Base-by-base conservation (phyloP, 2,329 filamentous ascomycete genomes). In the Botrytis porri region DNA sequence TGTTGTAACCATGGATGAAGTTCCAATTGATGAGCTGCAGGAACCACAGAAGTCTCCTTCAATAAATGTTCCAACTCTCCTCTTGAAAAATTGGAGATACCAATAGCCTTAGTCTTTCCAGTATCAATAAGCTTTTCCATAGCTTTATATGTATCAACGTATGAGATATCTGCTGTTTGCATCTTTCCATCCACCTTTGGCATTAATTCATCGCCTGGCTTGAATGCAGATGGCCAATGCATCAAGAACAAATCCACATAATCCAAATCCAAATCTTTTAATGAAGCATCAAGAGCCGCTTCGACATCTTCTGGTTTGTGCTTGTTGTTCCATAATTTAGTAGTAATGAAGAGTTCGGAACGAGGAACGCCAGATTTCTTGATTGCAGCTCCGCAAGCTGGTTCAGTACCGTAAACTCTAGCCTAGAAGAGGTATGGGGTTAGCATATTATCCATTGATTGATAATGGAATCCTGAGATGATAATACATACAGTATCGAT, bases 151-250 rank as follows among this genome's bases (percentile, higher is more conserved):
- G 92, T 93, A 73, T 93, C 86, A 76, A 92, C 83, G 82, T 95
- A 92, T 78, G 89, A 89, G 43, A 77, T 78, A 41, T 77, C 67
- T 10, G 71, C 74, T 25, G 75, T 77, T 45, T 76, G 67, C 51
- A 74, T 77, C 39, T 64, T 65, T 51, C 87, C 91, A 64, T 78
- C 71, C 7, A 76, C 75, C 69, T 78, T 80, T 37, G 77, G 78
- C 62, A 80, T 75, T 18, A 76, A 59, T 12, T 77, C 74, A 10
- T 75, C 92, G 45, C 92, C 87, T 10, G 92, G 91, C 83, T 95
- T 95, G 88, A 95, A 90, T 66, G 92, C 89, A 62, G 94, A 84
- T 12, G 93, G 92, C 93, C 93, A 96, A 84, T 97, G 93, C 85
- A 97, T 88, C 51, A 97, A 86, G 80, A 89, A 94, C 73, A 97